Percentiles rank a stretch among this genome's conserved stretches.
These are phyloP conservation scores for Withania somnifera DNA, from an alignment of 305 asterid species.

Conservation along the genomic window DNA sequence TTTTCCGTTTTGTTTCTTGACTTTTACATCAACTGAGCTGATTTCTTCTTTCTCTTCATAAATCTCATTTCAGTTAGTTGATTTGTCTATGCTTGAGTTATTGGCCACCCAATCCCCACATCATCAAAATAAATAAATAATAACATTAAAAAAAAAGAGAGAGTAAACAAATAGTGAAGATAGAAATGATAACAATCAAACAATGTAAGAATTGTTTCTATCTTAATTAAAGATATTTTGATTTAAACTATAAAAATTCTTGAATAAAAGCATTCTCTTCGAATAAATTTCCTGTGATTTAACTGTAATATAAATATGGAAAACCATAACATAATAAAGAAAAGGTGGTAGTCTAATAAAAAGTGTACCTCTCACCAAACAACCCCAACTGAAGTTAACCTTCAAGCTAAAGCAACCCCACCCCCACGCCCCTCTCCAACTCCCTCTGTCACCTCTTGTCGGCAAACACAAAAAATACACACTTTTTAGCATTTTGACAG, in stretches of 20 bases:
- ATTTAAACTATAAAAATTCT: too few relatives aligned
- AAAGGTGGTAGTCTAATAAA: background rate
- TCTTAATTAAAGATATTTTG: too few relatives aligned
- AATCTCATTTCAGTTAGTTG: background rate
- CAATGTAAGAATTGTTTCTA: too few relatives aligned
- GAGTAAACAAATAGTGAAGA: background rate
- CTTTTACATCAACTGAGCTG: background rate
- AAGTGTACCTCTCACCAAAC: background rate
- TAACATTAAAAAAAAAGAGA: background rate
- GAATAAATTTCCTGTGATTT: too few relatives aligned
- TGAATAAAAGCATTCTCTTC: too few relatives aligned
- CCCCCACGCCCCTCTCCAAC: background rate
- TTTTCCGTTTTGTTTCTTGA: background rate
- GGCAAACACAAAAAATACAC: background rate
- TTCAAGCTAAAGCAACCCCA: background rate
- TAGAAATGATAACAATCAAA: too few relatives aligned
- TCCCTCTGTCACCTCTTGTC: background rate
- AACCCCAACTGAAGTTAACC: background rate
- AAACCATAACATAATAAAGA: background rate
- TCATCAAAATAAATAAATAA: background rate
- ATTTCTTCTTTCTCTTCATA: too few relatives aligned
- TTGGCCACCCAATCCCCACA: background rate
- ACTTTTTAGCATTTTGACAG: background rate
- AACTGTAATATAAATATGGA: too few relatives aligned
- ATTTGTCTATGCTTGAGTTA: conserved; percentile 1